Evolutionary conservation across 495 filamentous ascomycete genomes (phyloP), one percentile per base, ranked within the genome.

Genomic region (Neohortaea acidophila): DNA sequence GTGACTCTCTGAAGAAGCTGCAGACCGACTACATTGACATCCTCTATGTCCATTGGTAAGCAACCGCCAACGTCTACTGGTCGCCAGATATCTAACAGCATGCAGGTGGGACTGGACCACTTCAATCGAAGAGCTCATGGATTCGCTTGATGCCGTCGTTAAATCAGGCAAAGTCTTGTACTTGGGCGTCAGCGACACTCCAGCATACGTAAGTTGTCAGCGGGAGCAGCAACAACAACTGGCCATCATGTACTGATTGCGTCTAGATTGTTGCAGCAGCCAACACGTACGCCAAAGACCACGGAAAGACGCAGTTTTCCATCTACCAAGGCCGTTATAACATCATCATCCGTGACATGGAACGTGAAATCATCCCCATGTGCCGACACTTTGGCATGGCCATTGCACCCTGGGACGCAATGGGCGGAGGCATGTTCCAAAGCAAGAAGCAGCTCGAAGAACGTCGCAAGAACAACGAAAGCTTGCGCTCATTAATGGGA

Each of bases 281-380:
- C 23, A 62, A 62, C 44, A 43, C 52, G 19, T 51, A 46, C 39
- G 40, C 44, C 9, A 22, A 24, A 19, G 28, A 41, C 19, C 49
- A 55, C 32, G 75, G 72, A 43, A 68, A 73, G 47, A 70, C 67
- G 0, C 73, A 62, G 4, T 80, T 82, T 56, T 57, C 52, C 29
- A 57, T 81, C 37, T 82, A 81, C 57, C 73, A 77, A 53, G 77
- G 76, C 21, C 57, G 54, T 2, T 80, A 75, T 73, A 73, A 61
- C 47, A 61, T 68, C 34, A 45, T 39, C 41, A 61, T 55, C 14
- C 57, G 53, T 24, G 36, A 59, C 19, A 55, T 62, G 42, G 60
- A 74, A 56, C 66, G 69, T 18, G 64, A 65, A 36, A 62, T 77
- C 28, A 61, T 77, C 3, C 72, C 73, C 49, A 65, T 63, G 51